Conservation (phyloP, 192 early-diverging fungal species). For the Linderina pennispora region DNA sequence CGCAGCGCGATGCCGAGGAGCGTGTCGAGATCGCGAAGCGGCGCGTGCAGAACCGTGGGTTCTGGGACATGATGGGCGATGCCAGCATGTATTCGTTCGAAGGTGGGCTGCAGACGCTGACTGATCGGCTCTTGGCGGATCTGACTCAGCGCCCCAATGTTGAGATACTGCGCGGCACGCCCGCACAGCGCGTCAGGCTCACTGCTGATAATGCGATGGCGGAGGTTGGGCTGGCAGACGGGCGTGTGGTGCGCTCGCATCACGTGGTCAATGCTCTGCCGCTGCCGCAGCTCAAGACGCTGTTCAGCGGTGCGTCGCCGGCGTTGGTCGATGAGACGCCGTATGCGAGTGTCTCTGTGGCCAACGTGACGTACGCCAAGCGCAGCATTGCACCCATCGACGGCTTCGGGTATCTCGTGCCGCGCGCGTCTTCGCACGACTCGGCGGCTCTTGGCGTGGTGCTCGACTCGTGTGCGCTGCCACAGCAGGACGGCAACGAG, state of each 20-base stretch:
- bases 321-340: slow-evolving; percentile 57
- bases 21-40: slow-evolving; percentile 8
- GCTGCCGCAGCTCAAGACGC: slow-evolving; percentile 36
- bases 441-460: slow-evolving; percentile 67
- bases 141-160: slow-evolving; percentile 54
- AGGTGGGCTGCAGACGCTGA: slow-evolving; percentile 68
- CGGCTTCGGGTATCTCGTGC: slow-evolving; percentile 92
- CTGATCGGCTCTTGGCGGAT: slow-evolving; percentile 49
- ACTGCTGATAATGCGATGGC: slow-evolving; percentile 13
- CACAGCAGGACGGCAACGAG: slow-evolving; percentile 52
- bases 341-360: slow-evolving; percentile 73
- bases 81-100: slow-evolving; percentile 80
- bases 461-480: slow-evolving; percentile 80
- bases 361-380: slow-evolving; percentile 66
- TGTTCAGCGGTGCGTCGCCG: slow-evolving; percentile 38
- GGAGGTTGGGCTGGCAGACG: slow-evolving; percentile 28
- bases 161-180: slow-evolving; percentile 42
- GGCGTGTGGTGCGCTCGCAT: slow-evolving; percentile 30
- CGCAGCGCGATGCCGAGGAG: slow-evolving; percentile 14
- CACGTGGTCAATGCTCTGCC: slow-evolving; percentile 71
- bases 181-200: slow-evolving; percentile 40
- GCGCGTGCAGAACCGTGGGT: slow-evolving; percentile 40
- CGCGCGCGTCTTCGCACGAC: slow-evolving; percentile 50
- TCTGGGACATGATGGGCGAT: slow-evolving; percentile 53
- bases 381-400: slow-evolving; percentile 51